These are phyloP conservation scores for Penicillium sp. DNA, from an alignment of 2,329 filamentous ascomycete species.

Conservation along the genomic window DNA sequence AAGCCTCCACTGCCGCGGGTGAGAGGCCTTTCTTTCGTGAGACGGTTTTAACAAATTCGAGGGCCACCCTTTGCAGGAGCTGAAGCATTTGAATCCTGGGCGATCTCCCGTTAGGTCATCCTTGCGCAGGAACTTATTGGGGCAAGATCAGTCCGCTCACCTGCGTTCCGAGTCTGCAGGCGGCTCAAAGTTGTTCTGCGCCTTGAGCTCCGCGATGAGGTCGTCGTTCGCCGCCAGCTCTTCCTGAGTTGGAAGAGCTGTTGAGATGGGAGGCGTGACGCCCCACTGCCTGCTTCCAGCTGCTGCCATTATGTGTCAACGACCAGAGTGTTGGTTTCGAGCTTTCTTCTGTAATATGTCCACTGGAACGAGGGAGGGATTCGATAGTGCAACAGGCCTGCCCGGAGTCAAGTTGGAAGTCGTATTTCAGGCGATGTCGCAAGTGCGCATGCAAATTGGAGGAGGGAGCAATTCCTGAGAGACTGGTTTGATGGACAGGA, in stretches of 20 bases:
- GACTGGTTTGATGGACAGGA: too few species aligned
- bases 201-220: conserved; percentile 76
- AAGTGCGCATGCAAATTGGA: not conserved
- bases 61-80: conserved; percentile 70
- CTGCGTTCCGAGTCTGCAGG: conserved; percentile 76
- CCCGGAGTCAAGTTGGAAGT: conserved; percentile 2
- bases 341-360: conserved; percentile 1
- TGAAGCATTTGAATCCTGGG: conserved; percentile 64
- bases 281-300: conserved; percentile 53
- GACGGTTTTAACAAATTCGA: conserved; percentile 81
- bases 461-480: not conserved
- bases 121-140: not conserved
- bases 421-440: not conserved
- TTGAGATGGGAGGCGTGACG: conserved; percentile 78
- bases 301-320: conserved; percentile 29
- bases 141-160: conserved; percentile 38
- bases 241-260: conserved; percentile 64
- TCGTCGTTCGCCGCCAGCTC: conserved; percentile 73
- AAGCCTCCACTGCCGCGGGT: conserved; percentile 69
- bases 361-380: conserved; percentile 12
- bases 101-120: conserved; percentile 3
- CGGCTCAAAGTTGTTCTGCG: conserved; percentile 86
- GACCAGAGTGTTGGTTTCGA: not conserved
- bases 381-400: conserved; percentile 10
- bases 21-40: conserved; percentile 68